phyloP scores from a whole-genome alignment of 1,284 basidiomycete genomes.

The Moesziomyces sp. region DNA sequence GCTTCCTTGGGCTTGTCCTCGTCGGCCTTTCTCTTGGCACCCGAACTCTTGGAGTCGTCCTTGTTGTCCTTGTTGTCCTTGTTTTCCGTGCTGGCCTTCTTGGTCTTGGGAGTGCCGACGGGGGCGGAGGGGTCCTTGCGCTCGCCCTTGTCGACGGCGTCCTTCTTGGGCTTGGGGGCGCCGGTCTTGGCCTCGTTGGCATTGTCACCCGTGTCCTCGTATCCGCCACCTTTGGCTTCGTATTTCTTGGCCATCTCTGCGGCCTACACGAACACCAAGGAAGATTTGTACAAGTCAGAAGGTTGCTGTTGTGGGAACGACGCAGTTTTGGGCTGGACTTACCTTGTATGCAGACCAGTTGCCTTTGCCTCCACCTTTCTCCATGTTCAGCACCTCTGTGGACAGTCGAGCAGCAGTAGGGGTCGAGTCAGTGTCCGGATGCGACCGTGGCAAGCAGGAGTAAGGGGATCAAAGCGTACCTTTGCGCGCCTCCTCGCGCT shows the following conservation, averaged over 20 bases:
- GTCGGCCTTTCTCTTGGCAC: constrained; percentile 7
- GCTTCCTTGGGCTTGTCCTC: constrained; percentile 5
- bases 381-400: constrained; percentile 60
- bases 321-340: neutral
- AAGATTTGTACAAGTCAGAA: neutral
- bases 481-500: constrained; percentile 69
- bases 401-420: neutral
- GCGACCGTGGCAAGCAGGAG: too few species aligned
- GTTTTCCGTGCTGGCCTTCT: constrained; percentile 5
- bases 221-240: constrained; percentile 69
- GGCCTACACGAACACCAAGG: constrained; percentile 9
- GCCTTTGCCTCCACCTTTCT: constrained; percentile 69
- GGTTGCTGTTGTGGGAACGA: neutral
- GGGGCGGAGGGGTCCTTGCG: constrained; percentile 38
- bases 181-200: constrained; percentile 69
- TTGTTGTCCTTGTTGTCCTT: constrained; percentile 12
- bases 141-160: constrained; percentile 38
- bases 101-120: constrained; percentile 32
- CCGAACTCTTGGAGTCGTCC: constrained; percentile 2
- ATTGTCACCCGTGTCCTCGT: constrained; percentile 69
- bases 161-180: constrained; percentile 68
- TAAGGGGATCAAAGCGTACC: neutral
- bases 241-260: constrained; percentile 69
- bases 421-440: neutral
- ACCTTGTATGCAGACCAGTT: constrained; percentile 69